Base-by-base conservation (phyloP, 495 filamentous ascomycete genomes). In the Tuber melanosporum region DNA sequence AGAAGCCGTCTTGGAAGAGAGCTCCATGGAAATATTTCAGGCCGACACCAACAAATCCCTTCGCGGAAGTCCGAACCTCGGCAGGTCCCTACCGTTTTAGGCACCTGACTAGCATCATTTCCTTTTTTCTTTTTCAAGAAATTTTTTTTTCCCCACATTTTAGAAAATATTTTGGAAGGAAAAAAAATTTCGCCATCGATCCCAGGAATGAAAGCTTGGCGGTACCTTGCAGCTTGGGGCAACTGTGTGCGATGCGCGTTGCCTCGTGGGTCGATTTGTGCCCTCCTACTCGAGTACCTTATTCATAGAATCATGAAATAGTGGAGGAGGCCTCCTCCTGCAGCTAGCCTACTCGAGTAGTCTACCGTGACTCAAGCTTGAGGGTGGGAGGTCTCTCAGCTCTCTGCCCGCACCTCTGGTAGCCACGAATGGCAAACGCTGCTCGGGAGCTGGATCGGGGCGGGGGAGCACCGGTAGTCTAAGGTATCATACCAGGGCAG, bases 141-240 rank as follows among this genome's bases (percentile, higher is more conserved):
- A 52, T 12, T 15, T 62, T 62, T 62, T 47, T 6, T 20, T 12
- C 57, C 57, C 57, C 57, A 26, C 57, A 66, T 66, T 66, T 66
- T 36, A 36, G 57, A 32, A 32, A 32, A 66, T n/a, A 4, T 17
- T 66, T 66, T 66, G 57, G 57, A 66, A 66, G 57, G 57, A 66
- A 66, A 66, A 62, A 26, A 66, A 66, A n/a, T 26, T 66, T 66
- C 57, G 26, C 57, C 57, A 66, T 66, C 5, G 12, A 15, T 32
- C 32, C 57, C 26, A 66, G 57, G 57, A 15, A 66, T 66, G 57
- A 36, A 15, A 36, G 57, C 57, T 66, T 66, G 26, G 57, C 57
- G 26, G 57, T 66, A 66, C 57, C 57, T 66, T 66, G 57, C 57
- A 66, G 57, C 57, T 66, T 66, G 57, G 26, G 57, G 57, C 57